Evolutionary conservation across 257 asterid species (phyloP), one percentile per base, ranked within the genome.

Genomic region (Cruciata laevipes): DNA sequence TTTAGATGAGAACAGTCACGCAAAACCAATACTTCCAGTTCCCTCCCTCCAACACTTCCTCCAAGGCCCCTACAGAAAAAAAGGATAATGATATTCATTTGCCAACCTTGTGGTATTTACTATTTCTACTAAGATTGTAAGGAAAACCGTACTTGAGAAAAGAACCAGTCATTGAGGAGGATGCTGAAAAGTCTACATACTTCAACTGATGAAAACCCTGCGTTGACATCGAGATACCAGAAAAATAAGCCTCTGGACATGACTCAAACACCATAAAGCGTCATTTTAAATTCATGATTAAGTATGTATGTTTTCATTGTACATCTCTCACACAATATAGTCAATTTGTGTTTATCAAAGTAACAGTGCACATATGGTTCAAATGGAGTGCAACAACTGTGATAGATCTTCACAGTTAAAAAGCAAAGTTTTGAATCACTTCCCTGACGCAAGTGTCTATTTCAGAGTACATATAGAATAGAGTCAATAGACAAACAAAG

Each of bases 1-100:
- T 83, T 84, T 81, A 91, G 75, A 82, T 91, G 95, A 79, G 84
- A 75, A 72, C 98, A 91, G 68, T 89, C 98, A 30, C 95, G 84
- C 74, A 91, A 77, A 76, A 83, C 69, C 75, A 87, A 63, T 58
- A 85, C 85, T 81, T 89, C 95, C 79, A 91, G 75, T 66, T 75
- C 78, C 75, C 77, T 76, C 63, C 90, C 94, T 59, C 88, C 86
- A 0, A 64, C 74, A 70, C 69, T 67, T 75, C 88, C 88, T 61
- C 91, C 98, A 73, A 85, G 85, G 75, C 80, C 80, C 82, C 98
- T 91, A 69, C 52, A 68, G 65, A 1, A 74, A 71, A 73, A 71
- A 70, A 67, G 66, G 47, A 18, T 21, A 33, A 67, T 21, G 63
- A 23, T 5, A 17, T 59, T 32, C 37, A 31, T 11, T 8, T 38